Base-by-base conservation (phyloP, 2,329 filamentous ascomycete species). In the Onygenales sp. region DNA sequence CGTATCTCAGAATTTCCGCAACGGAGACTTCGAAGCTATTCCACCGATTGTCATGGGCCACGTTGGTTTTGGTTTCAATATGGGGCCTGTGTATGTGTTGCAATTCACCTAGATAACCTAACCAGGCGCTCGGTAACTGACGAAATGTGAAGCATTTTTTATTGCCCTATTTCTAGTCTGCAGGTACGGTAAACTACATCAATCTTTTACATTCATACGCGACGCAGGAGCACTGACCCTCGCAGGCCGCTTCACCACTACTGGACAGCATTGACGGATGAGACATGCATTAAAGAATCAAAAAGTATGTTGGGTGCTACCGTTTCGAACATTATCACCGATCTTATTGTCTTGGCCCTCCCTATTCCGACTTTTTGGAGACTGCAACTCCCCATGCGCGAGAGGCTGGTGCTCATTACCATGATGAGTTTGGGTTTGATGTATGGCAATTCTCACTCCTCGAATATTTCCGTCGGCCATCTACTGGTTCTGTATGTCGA, bases 361-460 rank as follows among this genome's bases (percentile, higher is more conserved):
- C 58, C 58, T 33, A 57, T 58, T n/a, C 58, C 55, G 21, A 57
- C 58, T 10, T 49, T 60, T 7, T 57, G 54, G 47, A 58, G 48
- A 17, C 13, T 60, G 36, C 54, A 47, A 21, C 54, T 60, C 9
- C 58, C 58, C 9, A 31, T 51, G 6, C 43, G 53, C 17, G 57
- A 60, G 35, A 54, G 50, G 41, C 14, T 57, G 10, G 48, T 55
- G 10, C 50, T 60, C 2, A 53, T 57, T 21, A 48, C 39, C 27
- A 53, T 60, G 48, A 60, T 60, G 58, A 55, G 53, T 33, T 43
- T 60, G 32, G 57, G 57, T n/a, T 49, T 57, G 6, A 54, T 58
- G 57, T 59, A 55, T n/a, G 57, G 10, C 11, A 8, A 13, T 51
- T 43, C n/a, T 43, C 33, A 7, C 11, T 21, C 17, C 32, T 43